Percentiles rank a stretch among this genome's conserved stretches.
phyloP scores from a whole-genome alignment of 2,329 filamentous ascomycete genomes.

The Xylaria sp. region DNA sequence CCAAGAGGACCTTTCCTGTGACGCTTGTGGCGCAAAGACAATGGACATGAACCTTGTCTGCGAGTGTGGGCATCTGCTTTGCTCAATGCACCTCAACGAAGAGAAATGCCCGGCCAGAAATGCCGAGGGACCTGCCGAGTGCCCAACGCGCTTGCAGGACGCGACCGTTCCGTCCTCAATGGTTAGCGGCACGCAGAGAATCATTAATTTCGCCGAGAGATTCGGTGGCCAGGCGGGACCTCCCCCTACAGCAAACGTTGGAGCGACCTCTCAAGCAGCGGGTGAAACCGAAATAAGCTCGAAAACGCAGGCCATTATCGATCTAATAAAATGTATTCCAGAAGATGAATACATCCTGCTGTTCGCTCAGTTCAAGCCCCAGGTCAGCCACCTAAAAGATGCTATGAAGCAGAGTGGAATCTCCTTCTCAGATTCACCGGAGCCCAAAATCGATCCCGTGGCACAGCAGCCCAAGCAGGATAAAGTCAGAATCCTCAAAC shows the following conservation, averaged over 20 bases:
- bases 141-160: conserved; percentile 12
- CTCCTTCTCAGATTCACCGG: conserved; percentile 15
- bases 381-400: conserved; percentile 33
- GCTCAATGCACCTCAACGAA: conserved; percentile 14
- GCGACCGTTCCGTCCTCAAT: conserved; percentile 8
- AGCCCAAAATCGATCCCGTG: too few relatives aligned
- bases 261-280: not conserved
- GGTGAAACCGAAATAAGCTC: conserved; percentile 18
- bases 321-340: conserved; percentile 19
- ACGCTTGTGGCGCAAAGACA: conserved; percentile 13
- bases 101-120: conserved; percentile 21
- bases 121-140: not conserved
- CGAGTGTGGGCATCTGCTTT: conserved; percentile 37
- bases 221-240: conserved; percentile 2
- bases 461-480: too few relatives aligned
- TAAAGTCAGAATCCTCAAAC: conserved; percentile 42
- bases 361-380: conserved; percentile 41
- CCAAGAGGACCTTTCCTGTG: not conserved
- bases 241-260: not conserved
- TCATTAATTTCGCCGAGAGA: conserved; percentile 3
- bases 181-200: conserved; percentile 4
- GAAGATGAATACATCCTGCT: conserved; percentile 36
- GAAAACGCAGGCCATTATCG: conserved; percentile 29
- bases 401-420: conserved; percentile 23
- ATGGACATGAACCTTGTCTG: conserved; percentile 23